phyloP scores from a whole-genome alignment of 179 eudicot species.

The Actinidia polygama region DNA sequence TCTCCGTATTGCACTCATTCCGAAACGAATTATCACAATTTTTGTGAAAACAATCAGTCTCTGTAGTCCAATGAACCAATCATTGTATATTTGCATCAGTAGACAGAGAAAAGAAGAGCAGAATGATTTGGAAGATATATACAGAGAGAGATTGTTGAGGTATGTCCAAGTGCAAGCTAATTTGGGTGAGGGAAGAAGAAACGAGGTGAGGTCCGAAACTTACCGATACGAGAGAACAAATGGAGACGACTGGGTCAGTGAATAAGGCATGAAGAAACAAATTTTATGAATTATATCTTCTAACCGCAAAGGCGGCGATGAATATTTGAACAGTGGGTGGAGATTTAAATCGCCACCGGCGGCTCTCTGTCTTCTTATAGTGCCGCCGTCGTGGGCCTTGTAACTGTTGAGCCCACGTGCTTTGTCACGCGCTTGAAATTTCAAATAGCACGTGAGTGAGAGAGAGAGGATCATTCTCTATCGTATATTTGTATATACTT shows the following conservation, averaged over 20 bases:
- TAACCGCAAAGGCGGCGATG: too few species aligned
- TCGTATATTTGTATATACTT: too few species aligned
- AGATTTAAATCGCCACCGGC: too few species aligned
- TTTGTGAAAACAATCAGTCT: neutral
- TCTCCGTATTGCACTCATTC: constrained; percentile 19
- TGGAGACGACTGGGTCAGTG: neutral
- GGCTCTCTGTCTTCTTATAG: too few species aligned
- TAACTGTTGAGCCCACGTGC: too few species aligned
- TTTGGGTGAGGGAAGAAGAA: constrained; percentile 23
- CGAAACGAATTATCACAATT: neutral
- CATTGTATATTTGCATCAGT: too few species aligned
- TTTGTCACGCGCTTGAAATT: too few species aligned
- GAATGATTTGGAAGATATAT: neutral
- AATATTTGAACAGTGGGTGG: too few species aligned
- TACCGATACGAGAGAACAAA: neutral
- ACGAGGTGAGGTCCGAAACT: constrained; percentile 20
- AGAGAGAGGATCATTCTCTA: too few species aligned
- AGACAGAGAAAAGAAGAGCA: neutral
- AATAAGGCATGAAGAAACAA: neutral
- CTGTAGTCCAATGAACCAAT: neutral
- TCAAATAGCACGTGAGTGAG: too few species aligned
- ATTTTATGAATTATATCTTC: too few species aligned
- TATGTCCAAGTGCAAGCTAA: constrained; percentile 15
- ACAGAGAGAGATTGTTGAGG: neutral
- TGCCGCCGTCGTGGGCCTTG: too few species aligned